A percentile compares a stretch with the other conserved stretches of the same genome.
Evolutionary conservation across 805 yeast genomes (phyloP).

Genomic region (Wickerhamiella qilinensis): DNA sequence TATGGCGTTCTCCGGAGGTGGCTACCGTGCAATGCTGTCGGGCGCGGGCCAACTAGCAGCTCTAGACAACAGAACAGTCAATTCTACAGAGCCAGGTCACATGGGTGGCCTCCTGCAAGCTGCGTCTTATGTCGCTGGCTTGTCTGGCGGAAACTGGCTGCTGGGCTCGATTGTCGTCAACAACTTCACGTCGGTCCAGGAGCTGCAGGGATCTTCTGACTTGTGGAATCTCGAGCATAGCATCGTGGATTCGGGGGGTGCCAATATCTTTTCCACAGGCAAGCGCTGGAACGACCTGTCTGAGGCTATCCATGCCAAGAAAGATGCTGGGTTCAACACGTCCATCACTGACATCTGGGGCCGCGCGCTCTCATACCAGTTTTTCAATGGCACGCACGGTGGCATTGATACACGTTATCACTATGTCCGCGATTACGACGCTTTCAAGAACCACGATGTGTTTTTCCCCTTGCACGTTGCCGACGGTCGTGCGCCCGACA

Average conservation of each 20-base stretch:
- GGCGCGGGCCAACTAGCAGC: constrained; percentile 80
- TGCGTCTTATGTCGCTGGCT: constrained; percentile 55
- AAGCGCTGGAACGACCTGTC: constrained; percentile 30
- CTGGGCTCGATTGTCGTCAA: constrained; percentile 52
- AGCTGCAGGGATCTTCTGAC: constrained; percentile 29
- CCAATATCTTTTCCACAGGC: constrained; percentile 35
- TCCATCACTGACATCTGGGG: constrained; percentile 75
- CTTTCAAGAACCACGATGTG: constrained; percentile 44
- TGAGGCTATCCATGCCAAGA: constrained; percentile 38
- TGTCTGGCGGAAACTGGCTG: constrained; percentile 79
- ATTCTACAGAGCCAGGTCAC: constrained; percentile 34
- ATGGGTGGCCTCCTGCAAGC: constrained; percentile 63
- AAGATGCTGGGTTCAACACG: constrained; percentile 50
- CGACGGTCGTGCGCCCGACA: constrained; percentile 28
- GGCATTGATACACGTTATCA: constrained; percentile 49
- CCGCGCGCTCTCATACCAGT: constrained; percentile 54
- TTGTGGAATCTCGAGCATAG: constrained; percentile 58
- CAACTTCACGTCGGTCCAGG: constrained; percentile 57
- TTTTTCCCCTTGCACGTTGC: constrained; percentile 58
- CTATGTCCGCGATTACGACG: constrained; percentile 41
- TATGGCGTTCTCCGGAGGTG: constrained; percentile 65
- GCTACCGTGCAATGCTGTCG: constrained; percentile 71
- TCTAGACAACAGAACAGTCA: constrained; percentile 52
- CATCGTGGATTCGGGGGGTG: constrained; percentile 47
- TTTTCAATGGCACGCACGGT: constrained; percentile 44